A percentile compares a stretch with the other conserved stretches of the same genome.
Evolutionary conservation across 1,284 basidiomycete genomes (phyloP).

Genomic region (Heterobasidion parviporum): DNA sequence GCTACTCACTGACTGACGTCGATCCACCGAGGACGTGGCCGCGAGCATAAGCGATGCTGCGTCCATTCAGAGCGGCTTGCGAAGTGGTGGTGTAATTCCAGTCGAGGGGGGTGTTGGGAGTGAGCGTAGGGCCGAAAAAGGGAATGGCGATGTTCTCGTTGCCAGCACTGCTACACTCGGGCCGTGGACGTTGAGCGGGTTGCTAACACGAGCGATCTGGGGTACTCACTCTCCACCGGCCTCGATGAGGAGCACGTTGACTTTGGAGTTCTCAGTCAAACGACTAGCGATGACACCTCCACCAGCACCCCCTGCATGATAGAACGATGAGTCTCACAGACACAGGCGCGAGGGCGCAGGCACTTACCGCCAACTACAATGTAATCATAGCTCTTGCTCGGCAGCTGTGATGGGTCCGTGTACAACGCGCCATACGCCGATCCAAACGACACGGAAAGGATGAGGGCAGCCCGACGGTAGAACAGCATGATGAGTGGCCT

Average conservation of each 20-base stretch:
- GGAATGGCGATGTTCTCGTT: background rate
- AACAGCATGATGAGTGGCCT: background rate
- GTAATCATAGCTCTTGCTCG: slow-evolving; percentile 4
- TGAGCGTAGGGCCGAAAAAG: background rate
- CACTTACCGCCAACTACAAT: slow-evolving; percentile 6
- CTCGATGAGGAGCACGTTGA: slow-evolving; percentile 7
- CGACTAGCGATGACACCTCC: slow-evolving; percentile 4
- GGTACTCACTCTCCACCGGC: slow-evolving; percentile 5
- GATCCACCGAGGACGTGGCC: slow-evolving; percentile 30
- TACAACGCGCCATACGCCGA: background rate
- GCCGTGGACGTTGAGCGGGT: background rate
- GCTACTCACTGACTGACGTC: slow-evolving; percentile 26
- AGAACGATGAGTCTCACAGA: background rate
- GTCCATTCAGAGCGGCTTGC: slow-evolving; percentile 22
- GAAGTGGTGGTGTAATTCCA: slow-evolving; percentile 25
- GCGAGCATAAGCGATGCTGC: slow-evolving; percentile 19
- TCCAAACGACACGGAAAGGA: background rate
- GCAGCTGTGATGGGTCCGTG: background rate
- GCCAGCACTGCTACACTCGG: background rate
- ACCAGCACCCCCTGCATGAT: slow-evolving; percentile 3
- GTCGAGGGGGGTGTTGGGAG: slow-evolving; percentile 7
- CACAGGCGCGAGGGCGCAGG: too few relatives aligned
- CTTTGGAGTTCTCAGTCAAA: slow-evolving; percentile 1
- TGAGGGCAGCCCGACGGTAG: background rate
- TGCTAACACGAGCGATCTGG: background rate